Conservation (phyloP, 1,139 yeast species). For the Geotrichum fermentans region DNA sequence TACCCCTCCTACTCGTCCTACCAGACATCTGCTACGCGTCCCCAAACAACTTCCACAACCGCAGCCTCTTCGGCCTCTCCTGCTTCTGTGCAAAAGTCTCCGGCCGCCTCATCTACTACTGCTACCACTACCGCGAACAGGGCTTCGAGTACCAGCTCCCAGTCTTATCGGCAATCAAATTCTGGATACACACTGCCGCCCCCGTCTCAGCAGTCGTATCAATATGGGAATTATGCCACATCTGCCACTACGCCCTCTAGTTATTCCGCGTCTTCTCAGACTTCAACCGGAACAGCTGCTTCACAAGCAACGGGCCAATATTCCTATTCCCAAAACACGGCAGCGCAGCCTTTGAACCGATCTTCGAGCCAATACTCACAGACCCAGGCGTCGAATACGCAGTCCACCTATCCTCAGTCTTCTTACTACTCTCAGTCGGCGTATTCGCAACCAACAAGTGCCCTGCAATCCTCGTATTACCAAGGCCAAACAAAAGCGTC, state of each 20-base stretch:
- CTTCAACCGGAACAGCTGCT: not conserved
- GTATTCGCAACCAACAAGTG: not conserved
- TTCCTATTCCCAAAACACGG: not conserved
- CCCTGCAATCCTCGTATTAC: too few relatives aligned
- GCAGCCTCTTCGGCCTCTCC: not conserved
- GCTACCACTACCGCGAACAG: not conserved
- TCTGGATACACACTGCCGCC: constrained; percentile 13
- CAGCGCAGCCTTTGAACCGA: too few relatives aligned
- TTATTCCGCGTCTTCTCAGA: not conserved
- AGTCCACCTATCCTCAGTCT: not conserved
- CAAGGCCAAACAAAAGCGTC: too few relatives aligned
- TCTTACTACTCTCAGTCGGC: not conserved
- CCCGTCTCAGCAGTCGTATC: constrained; percentile 13
- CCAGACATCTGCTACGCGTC: not conserved
- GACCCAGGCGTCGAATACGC: not conserved
- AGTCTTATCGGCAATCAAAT: constrained; percentile 7
- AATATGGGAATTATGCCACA: not conserved
- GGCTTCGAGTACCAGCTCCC: constrained; percentile 1
- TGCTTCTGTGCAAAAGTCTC: too few relatives aligned
- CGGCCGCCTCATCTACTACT: not conserved
- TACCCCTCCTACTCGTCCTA: not conserved
- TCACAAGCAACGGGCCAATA: not conserved
- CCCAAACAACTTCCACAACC: not conserved
- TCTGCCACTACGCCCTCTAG: not conserved
- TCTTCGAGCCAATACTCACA: too few relatives aligned